Percentiles rank a stretch among this genome's conserved stretches.
phyloP scores from a whole-genome alignment of 2,329 filamentous ascomycete species.

The Diplodia sapinea region DNA sequence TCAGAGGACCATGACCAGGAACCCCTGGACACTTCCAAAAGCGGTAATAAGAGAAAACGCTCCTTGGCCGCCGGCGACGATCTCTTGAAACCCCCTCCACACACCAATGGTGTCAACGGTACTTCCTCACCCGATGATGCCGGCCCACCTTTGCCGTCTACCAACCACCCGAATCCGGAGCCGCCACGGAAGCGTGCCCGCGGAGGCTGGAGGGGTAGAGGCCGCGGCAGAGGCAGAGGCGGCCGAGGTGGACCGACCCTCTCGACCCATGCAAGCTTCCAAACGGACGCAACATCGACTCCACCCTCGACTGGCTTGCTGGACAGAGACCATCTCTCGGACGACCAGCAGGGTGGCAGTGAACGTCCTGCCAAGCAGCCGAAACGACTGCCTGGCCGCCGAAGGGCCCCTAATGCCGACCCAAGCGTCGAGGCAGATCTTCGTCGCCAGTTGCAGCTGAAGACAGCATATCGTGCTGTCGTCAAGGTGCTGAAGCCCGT shows the following conservation, averaged over 20 bases:
- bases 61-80: not conserved
- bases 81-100: not conserved
- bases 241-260: slow-evolving; percentile 20
- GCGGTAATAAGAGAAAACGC: slow-evolving; percentile 31
- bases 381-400: slow-evolving; percentile 51
- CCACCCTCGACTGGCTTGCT: slow-evolving; percentile 42
- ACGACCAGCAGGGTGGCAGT: slow-evolving; percentile 36
- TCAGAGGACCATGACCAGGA: slow-evolving; percentile 29
- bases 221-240: slow-evolving; percentile 29
- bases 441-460: slow-evolving; percentile 68
- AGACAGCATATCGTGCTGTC: slow-evolving; percentile 68
- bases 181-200: slow-evolving; percentile 27
- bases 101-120: slow-evolving; percentile 24
- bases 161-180: slow-evolving; percentile 17
- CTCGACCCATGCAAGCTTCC: slow-evolving; percentile 28
- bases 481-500: slow-evolving; percentile 68
- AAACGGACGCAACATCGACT: slow-evolving; percentile 37
- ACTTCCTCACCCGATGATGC: slow-evolving; percentile 16
- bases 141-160: not conserved
- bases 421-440: slow-evolving; percentile 54
- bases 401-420: slow-evolving; percentile 55
- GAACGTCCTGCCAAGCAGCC: slow-evolving; percentile 45
- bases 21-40: slow-evolving; percentile 26
- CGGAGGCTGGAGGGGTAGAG: slow-evolving; percentile 17
- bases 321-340: slow-evolving; percentile 39